Evolutionary conservation across 1,139 yeast genomes (phyloP), one percentile per base, ranked within the genome.

Genomic region (Torulaspora pretoriensis): DNA sequence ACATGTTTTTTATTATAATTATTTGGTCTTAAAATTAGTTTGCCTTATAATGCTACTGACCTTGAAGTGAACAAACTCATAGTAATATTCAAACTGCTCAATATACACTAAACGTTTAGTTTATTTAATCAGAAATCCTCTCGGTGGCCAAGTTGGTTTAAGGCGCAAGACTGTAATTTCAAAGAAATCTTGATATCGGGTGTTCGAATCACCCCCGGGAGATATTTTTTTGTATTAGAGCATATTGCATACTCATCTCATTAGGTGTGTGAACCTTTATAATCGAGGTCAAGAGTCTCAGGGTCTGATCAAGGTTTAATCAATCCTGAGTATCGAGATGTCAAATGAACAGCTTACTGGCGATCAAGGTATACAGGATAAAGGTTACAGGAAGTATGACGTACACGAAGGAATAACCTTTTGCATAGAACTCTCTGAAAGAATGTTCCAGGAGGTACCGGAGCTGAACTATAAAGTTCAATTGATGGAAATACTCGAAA

Each of bases 381-480:
- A 32, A 26, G 36, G 46, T 25, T 52, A 43, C 34, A 52, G 71
- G 55, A 61, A 57, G 19, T 80, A 61, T 57, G 82, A 78, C 50
- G 64, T 78, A 32, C 78, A 76, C 48, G 88, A 83, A 56, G 89
- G 84, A 1, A 75, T 82, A 13, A 65, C 75, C 24, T 80, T 83
- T 55, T 73, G 81, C 24, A 71, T 83, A 34, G 88, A 83, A 55
- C 61, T 82, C 19, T 72, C 86, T 0, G 74, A 74, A 0, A 65
- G 75, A 1, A 67, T 83, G 50, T 70, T 74, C 38, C 43, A 51
- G 10, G 71, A 74, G 2, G 53, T 68, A 14, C 56, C 63, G 8
- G 71, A 67, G 41, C 57, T 73, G 8, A 55, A 65, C 8, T 68
- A 67, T 23, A 68, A 67, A 40, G 60, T 72, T 9, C 78, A 76